Conservation (phyloP, 495 filamentous ascomycete species). For the Articulospora tetracladia region DNA sequence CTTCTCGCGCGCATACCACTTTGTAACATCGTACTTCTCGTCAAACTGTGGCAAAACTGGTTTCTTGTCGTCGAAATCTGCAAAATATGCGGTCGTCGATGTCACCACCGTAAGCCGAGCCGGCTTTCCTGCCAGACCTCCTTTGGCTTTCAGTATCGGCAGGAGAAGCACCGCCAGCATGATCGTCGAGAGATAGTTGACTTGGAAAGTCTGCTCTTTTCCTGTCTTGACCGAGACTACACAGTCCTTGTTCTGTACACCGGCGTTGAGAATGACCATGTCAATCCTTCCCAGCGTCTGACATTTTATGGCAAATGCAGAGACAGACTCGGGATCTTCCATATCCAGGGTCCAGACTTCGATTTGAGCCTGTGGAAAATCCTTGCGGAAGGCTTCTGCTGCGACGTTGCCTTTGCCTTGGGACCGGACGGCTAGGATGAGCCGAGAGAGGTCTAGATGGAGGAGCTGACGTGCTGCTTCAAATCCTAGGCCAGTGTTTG, state of each 20-base stretch:
- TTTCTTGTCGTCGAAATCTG: too few species aligned
- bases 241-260: slow-evolving; percentile 21
- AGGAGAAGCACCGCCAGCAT: slow-evolving; percentile 44
- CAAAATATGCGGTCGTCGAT: too few species aligned
- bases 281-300: slow-evolving; percentile 33
- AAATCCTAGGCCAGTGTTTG: slow-evolving; percentile 27
- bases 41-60: too few species aligned
- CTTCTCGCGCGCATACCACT: too few species aligned
- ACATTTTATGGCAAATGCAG: slow-evolving; percentile 36
- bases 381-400: neutral
- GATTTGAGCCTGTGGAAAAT: slow-evolving; percentile 21
- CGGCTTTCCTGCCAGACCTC: neutral
- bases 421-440: neutral
- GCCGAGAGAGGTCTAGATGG: neutral
- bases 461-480: neutral
- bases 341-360: slow-evolving; percentile 53
- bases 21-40: too few species aligned
- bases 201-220: slow-evolving; percentile 40
- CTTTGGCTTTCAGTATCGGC: slow-evolving; percentile 17
- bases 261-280: slow-evolving; percentile 50
- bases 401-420: neutral
- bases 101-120: neutral
- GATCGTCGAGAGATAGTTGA: slow-evolving; percentile 43
- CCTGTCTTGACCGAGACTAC: too few species aligned
- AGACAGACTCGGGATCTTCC: slow-evolving; percentile 36